Evolutionary conservation across 768 basidiomycete species (phyloP), one percentile per base, ranked within the genome.

Genomic region (Boletus pseudopeckii): DNA sequence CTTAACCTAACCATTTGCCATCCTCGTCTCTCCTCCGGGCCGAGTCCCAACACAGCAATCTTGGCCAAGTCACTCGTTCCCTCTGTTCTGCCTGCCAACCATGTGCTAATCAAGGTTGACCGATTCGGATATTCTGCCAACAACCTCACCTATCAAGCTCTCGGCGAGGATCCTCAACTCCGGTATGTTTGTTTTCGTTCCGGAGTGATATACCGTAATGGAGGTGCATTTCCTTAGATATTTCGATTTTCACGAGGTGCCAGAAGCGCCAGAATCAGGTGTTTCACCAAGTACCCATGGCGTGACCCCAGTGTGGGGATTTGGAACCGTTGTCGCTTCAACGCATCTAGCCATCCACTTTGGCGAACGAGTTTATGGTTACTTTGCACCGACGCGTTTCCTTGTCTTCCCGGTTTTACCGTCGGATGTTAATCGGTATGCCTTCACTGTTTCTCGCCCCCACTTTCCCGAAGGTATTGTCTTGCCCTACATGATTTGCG

Each of bases 121-220:
- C 77, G 81, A 17, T 87, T 88, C 62, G 86, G 86, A 4, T 88
- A 83, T 65, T 85, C 84, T 28, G 78, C 85, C 39, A 88, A 88
- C 64, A 88, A 88, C 59, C 56, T 88, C 18, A 85, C 86, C 15
- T 88, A 88, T 64, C 84, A 88, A 60, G 77, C 80, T 8, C 68
- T 76, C 10, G 75, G 75, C n/a, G 75, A 77, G 45, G 66, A 62
- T 32, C 65, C 74, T 24, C 71, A 76, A 54, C 77, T 76, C 50
- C 64, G 71, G 75, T 76, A 41, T 32, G 62, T 50, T 18, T 40
- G 2, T 28, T 24, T 46, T 37, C 20, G 13, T 33, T 46, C 28
- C 8, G 3, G 38, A 36, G 4, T 22, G 26, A 42, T 26, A 15
- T 28, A 11, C 28, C 40, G 26, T 54, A 18, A 44, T 30, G 13